These are phyloP conservation scores for Kazachstania sp. DNA, from an alignment of 1,139 yeast genomes.

Conservation along the genomic window DNA sequence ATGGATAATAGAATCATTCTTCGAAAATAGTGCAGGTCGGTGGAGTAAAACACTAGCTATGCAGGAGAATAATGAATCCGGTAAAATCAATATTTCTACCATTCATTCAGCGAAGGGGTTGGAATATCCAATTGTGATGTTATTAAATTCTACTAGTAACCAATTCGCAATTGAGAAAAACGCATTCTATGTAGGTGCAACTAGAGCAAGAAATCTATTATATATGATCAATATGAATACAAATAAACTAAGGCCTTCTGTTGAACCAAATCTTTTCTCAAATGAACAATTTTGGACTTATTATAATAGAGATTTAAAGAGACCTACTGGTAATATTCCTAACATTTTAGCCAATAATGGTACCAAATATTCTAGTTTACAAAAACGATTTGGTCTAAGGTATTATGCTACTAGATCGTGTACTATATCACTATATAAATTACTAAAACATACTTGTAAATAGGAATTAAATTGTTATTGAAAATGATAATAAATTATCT, in stretches of 20 bases:
- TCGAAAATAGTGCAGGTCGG: slow-evolving; percentile 35
- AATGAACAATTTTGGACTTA: slow-evolving; percentile 24
- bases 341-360: background rate
- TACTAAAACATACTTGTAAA: no score
- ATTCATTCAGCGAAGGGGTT: slow-evolving; percentile 66
- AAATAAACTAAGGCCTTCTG: slow-evolving; percentile 3
- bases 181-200: slow-evolving; percentile 53
- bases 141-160: slow-evolving; percentile 35
- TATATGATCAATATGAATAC: slow-evolving; percentile 35
- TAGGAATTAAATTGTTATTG: no score
- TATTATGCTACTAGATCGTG: background rate
- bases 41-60: slow-evolving; percentile 14
- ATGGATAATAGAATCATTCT: slow-evolving; percentile 41
- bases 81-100: slow-evolving; percentile 45
- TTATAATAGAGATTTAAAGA: slow-evolving; percentile 21
- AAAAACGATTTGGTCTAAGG: slow-evolving; percentile 2
- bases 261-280: slow-evolving; percentile 3
- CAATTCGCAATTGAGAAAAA: slow-evolving; percentile 28
- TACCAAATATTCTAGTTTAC: background rate
- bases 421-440: no score
- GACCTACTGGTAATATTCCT: slow-evolving; percentile 5
- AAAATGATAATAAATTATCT: no score
- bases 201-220: slow-evolving; percentile 50
- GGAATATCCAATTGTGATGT: slow-evolving; percentile 61
- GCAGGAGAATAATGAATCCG: slow-evolving; percentile 15